These are phyloP conservation scores for Cyclotella cryptica DNA, from an alignment of 108 stramenopile genomes.

Conservation along the genomic window DNA sequence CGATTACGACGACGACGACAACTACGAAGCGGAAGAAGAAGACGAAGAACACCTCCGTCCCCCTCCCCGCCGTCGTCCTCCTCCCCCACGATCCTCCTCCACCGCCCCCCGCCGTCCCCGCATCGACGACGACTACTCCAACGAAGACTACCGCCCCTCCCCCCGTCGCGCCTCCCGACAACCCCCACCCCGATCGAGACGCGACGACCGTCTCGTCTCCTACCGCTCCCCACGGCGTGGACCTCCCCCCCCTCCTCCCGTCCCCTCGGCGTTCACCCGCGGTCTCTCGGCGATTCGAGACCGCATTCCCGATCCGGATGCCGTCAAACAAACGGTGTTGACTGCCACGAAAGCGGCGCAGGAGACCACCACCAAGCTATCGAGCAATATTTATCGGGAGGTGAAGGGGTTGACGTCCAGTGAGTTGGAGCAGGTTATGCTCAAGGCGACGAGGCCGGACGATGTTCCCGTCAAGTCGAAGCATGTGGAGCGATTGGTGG, in stretches of 20 bases:
- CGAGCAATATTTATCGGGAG: slow-evolving; percentile 82
- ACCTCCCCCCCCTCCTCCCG: slow-evolving; percentile 44
- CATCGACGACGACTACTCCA: slow-evolving; percentile 11
- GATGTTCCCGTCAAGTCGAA: slow-evolving; percentile 90
- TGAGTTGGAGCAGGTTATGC: slow-evolving; percentile 92
- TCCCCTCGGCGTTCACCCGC: slow-evolving; percentile 73
- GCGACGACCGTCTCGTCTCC: slow-evolving; percentile 52
- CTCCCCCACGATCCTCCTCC: slow-evolving; percentile 14
- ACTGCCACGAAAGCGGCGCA: slow-evolving; percentile 63
- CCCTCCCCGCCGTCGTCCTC: slow-evolving; percentile 43
- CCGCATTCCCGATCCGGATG: slow-evolving; percentile 71
- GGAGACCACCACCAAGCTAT: slow-evolving; percentile 70
- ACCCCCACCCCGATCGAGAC: not conserved
- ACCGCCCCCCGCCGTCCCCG: slow-evolving; percentile 2
- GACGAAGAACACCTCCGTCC: slow-evolving; percentile 25
- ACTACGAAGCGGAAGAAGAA: too few relatives aligned
- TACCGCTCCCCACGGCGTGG: slow-evolving; percentile 25
- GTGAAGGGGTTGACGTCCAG: slow-evolving; percentile 87
- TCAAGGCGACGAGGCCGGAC: slow-evolving; percentile 90
- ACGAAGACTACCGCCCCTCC: slow-evolving; percentile 3
- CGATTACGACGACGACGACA: slow-evolving; percentile 41
- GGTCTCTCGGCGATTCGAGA: slow-evolving; percentile 74
- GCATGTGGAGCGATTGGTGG: slow-evolving; percentile 89
- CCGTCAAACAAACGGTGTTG: slow-evolving; percentile 67
- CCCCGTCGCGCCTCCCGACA: not conserved